Evolutionary conservation across 306 rosid genomes (phyloP), one percentile per base, ranked within the genome.

Genomic region (Vicia faba): DNA sequence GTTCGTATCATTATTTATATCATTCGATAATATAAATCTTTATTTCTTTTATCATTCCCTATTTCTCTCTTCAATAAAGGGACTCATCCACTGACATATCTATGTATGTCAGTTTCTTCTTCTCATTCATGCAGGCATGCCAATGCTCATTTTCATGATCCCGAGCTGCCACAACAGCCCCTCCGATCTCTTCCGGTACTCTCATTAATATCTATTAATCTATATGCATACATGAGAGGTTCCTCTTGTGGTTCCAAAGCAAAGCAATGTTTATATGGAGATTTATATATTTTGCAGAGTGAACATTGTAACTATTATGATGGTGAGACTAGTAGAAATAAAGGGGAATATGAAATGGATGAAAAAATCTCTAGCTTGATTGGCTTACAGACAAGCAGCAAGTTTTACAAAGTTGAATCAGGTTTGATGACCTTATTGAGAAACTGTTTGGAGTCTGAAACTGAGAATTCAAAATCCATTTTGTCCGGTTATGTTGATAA

Each of bases 401-500:
- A 67, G 13, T 79, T 91, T 75, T 53, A 68, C 75, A 48, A 75
- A 67, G 86, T 92, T 80, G 86, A 84, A 78, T 75, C 48, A 39
- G 96, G 92, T 43, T 61, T 92, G 76, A 89, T 89, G 84, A 29
- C 77, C 28, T 74, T 89, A 62, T 75, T 89, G 71, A 82, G 82
- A 80, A 80, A 72, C 8, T 85, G 95, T 82, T 81, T 89, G 84
- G 90, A 89, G 74, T 78, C 71, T 49, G 97, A 89, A 84, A 57
- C 79, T 44, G 78, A 68, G 38, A 75, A 84, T 64, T 72, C 87
- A 1, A 68, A 70, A 23, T 69, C 81, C 54, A 72, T 88, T 79
- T 72, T 89, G 75, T 78, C 87, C 5, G 74, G 90, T 38, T 85
- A 81, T 69, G 77, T 89, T 25, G 97, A 89, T 77, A 95, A 92